These are phyloP conservation scores for Tricholoma bakamatsutake DNA, from an alignment of 768 basidiomycete species.

Conservation along the genomic window DNA sequence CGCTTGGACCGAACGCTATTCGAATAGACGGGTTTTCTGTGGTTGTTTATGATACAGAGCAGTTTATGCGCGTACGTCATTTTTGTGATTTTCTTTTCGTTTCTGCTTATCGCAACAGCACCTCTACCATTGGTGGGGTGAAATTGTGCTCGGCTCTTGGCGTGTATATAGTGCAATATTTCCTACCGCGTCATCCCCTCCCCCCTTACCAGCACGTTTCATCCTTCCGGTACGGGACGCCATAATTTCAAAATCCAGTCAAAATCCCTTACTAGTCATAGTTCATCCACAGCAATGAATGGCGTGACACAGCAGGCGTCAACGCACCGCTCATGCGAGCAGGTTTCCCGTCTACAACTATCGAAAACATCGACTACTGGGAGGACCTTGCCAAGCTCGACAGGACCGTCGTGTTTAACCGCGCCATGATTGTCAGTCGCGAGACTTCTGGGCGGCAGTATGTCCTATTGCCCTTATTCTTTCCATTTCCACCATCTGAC, in stretches of 20 bases:
- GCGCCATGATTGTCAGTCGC: slow-evolving; percentile 57
- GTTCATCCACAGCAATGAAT: slow-evolving; percentile 17
- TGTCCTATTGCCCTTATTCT: slow-evolving; percentile 1
- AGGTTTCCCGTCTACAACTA: slow-evolving; percentile 52
- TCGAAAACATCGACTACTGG: slow-evolving; percentile 62
- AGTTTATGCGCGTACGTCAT: slow-evolving; percentile 17
- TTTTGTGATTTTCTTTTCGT: neutral
- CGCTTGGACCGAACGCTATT: slow-evolving; percentile 14
- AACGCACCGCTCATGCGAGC: slow-evolving; percentile 44
- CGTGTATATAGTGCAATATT: slow-evolving; percentile 15
- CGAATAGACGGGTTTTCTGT: slow-evolving; percentile 13
- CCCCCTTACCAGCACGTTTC: slow-evolving; percentile 14
- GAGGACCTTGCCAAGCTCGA: slow-evolving; percentile 41
- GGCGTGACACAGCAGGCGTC: slow-evolving; percentile 17
- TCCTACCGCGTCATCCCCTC: neutral
- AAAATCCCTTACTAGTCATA: neutral
- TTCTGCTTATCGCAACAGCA: slow-evolving; percentile 10
- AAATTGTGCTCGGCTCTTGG: slow-evolving; percentile 20
- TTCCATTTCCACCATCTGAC: neutral
- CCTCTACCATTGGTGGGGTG: slow-evolving; percentile 24
- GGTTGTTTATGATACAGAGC: slow-evolving; percentile 18
- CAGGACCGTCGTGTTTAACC: slow-evolving; percentile 59
- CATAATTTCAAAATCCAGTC: neutral
- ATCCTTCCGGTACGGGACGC: slow-evolving; percentile 15
- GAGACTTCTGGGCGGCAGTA: slow-evolving; percentile 50